phyloP scores from a whole-genome alignment of 768 basidiomycete species.

The Pleurotus sapidus region DNA sequence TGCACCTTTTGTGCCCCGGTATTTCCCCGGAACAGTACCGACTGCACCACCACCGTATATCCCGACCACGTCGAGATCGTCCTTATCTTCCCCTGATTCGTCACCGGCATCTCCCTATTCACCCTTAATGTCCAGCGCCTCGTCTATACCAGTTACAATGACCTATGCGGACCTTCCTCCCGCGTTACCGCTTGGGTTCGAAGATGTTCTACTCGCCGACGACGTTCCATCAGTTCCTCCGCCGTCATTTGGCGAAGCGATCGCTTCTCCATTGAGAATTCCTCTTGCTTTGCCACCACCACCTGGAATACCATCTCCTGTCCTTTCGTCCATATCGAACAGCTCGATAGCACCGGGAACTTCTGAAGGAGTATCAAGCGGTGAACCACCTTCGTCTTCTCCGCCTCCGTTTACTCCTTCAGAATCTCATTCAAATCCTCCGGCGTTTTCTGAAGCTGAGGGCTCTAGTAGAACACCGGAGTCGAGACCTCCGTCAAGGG shows the following conservation, averaged over 20 bases:
- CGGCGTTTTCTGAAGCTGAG: not conserved
- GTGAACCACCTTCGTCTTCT: not conserved
- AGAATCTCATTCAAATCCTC: not conserved
- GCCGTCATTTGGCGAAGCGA: conserved; percentile 7
- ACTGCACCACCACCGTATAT: conserved; percentile 36
- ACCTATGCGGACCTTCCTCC: conserved; percentile 5
- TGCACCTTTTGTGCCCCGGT: conserved; percentile 50
- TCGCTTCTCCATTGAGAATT: conserved; percentile 3
- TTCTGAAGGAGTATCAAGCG: not conserved
- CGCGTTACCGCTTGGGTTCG: not conserved
- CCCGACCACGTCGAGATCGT: not conserved
- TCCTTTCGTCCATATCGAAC: not conserved
- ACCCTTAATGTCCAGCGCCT: not conserved
- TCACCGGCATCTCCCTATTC: not conserved
- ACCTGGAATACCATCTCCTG: not conserved
- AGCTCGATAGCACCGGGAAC: not conserved
- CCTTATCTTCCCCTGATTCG: not conserved
- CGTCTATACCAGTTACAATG: not conserved
- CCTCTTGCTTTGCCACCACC: not conserved
- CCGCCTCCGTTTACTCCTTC: not conserved
- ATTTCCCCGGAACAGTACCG: conserved; percentile 50
- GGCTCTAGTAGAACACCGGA: not conserved
- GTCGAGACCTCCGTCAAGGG: not conserved
- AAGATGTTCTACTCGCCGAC: conserved; percentile 1
- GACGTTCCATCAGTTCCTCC: not conserved